These are phyloP conservation scores for Cudoniella acicularis DNA, from an alignment of 495 filamentous ascomycete genomes.

Conservation along the genomic window DNA sequence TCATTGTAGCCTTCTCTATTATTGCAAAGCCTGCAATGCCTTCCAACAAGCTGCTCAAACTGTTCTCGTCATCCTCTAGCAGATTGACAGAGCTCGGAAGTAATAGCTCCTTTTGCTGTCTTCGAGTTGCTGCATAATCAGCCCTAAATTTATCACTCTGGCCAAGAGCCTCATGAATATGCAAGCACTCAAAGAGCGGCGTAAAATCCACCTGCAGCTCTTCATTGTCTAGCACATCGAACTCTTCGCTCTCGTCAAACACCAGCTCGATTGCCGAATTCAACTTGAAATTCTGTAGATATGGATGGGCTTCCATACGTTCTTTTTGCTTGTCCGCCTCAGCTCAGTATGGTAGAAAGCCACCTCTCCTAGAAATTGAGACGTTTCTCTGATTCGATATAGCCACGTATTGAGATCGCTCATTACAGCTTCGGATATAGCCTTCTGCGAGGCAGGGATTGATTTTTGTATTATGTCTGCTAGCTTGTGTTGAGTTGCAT, in stretches of 20 bases:
- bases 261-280: constrained; percentile 96
- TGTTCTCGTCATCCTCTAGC: constrained; percentile 65
- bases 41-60: constrained; percentile 82
- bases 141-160: constrained; percentile 85
- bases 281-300: constrained; percentile 76
- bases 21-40: constrained; percentile 96
- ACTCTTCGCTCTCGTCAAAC: constrained; percentile 91
- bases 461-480: constrained; percentile 94
- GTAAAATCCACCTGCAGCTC: constrained; percentile 92
- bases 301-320: constrained; percentile 64
- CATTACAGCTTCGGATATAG: constrained; percentile 96
- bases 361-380: constrained; percentile 93
- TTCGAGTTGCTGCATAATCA: constrained; percentile 85
- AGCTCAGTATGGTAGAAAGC: constrained; percentile 93
- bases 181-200: constrained; percentile 89
- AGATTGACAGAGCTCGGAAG: constrained; percentile 70
- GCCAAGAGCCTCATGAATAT: constrained; percentile 94
- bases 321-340: constrained; percentile 82
- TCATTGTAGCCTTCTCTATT: constrained; percentile 90
- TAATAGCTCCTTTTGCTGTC: constrained; percentile 87
- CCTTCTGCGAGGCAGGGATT: constrained; percentile 84
- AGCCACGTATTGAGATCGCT: constrained; percentile 96
- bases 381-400: constrained; percentile 92
- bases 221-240: constrained; percentile 90
- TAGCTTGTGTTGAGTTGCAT: constrained; percentile 90